Evolutionary conservation across 108 stramenopile genomes (phyloP), one percentile per base, ranked within the genome.

Genomic region (Skeletonema tropicum): DNA sequence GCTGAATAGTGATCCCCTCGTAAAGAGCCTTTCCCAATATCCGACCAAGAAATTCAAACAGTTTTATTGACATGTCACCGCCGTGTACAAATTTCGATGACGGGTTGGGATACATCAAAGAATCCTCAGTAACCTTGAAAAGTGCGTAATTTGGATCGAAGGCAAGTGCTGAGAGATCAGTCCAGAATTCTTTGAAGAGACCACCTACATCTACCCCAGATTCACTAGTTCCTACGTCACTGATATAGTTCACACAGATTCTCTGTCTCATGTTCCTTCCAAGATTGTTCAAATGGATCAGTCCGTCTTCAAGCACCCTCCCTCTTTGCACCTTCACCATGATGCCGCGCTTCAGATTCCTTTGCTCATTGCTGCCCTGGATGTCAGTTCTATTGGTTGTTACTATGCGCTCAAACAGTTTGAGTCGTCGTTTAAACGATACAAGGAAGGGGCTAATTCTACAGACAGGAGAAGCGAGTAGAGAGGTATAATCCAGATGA

Each of bases 121-220:
- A 66, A 74, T 93, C 91, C 57, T 95, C 88, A 31, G 96, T 98
- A n/a, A 85, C 80, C 12, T 76, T 71, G 75, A 99, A 99, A 17
- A 99, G 78, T 31, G 96, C 97, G 66, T 90, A 97, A 70, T 87
- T 87, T 21, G 90, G 90, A 77, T 97, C 87, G 76, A 99, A 99
- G 19, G 96, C 96, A 57, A 92, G 78, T 10, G 77, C 88, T 33
- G 87, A 85, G 10, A 98, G 75, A 63, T 97, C 96, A 21, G 92
- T 89, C 92, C 92, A 97, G 70, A 98, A 98, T 62, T 99, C 99
- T 86, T 99, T 99, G 82, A 98, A 98, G 11, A 99, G 86, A 6
- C 99, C 99, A 19, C 99, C 99, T 39, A 96, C 96, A 83, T 99
- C 99, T 58, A 99, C 94, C 31, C 99, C 98, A 63, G 83, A 74